These are phyloP conservation scores for Iodosphaeria phyllophila DNA, from an alignment of 2,329 filamentous ascomycete species.

Conservation along the genomic window DNA sequence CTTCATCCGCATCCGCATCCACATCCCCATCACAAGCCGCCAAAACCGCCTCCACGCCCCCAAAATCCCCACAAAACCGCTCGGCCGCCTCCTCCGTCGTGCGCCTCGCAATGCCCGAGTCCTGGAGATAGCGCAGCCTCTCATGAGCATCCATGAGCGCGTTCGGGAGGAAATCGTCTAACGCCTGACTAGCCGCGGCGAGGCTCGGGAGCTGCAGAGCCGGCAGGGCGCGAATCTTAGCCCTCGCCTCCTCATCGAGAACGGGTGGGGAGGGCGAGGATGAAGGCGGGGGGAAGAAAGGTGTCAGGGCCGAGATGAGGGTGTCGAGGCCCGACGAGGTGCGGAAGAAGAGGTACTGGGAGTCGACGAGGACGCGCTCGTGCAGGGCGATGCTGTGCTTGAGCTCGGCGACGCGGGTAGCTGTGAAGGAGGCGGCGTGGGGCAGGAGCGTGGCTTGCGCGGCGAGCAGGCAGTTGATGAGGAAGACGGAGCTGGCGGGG, in stretches of 20 bases:
- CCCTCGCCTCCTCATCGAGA: constrained; percentile 25
- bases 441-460: constrained; percentile 34
- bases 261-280: too few species aligned
- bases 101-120: constrained; percentile 49
- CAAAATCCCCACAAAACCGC: constrained; percentile 73
- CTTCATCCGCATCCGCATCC: constrained; percentile 7
- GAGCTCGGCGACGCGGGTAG: constrained; percentile 32
- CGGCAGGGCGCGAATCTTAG: constrained; percentile 31
- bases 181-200: constrained; percentile 47
- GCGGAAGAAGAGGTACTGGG: constrained; percentile 57
- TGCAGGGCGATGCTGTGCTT: constrained; percentile 34
- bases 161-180: constrained; percentile 84
- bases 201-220: constrained; percentile 42
- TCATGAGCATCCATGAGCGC: constrained; percentile 84
- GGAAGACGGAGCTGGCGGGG: constrained; percentile 48
- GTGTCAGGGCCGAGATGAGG: constrained; percentile 38
- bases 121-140: constrained; percentile 56
- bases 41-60: constrained; percentile 32
- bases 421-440: constrained; percentile 52
- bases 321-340: constrained; percentile 52
- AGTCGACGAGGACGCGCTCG: constrained; percentile 37
- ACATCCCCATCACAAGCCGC: constrained; percentile 20
- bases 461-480: constrained; percentile 50
- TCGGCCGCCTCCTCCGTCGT: constrained; percentile 72
- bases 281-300: too few species aligned